Base-by-base conservation (phyloP, 352 stramenopile genomes). In the Phytophthora pluvialis region DNA sequence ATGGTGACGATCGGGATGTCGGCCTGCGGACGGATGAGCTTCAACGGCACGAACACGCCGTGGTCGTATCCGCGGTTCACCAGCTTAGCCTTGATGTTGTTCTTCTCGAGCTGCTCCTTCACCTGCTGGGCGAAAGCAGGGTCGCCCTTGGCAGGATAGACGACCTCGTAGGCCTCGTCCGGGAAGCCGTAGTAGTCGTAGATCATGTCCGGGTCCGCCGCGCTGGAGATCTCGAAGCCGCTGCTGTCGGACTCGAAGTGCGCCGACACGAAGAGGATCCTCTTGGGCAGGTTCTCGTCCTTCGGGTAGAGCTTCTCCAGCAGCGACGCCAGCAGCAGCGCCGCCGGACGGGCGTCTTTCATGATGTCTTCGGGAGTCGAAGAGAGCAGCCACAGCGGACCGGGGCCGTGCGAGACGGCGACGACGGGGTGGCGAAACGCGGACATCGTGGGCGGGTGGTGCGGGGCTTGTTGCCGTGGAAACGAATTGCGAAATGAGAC, bases 181-280 rank as follows among this genome's bases (percentile, higher is more conserved):
- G 90, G 87, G 69, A 98, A 98, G 8, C 85, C 86, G 52, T 83
- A 90, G 75, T 98, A 98, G 75, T 98, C 93, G 74, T 83, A 98
- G 44, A 96, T 66, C 51, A 98, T 77, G 7, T 70, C 51, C 3
- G 83, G 83, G 0, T 62, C 54, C 9, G 82, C 71, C 7, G 74
- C 52, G 25, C 77, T 83, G 40, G 77, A 82, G 58, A 87, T 89
- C 45, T 80, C 68, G 5, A 80, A 77, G 10, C 60, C 60, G 11
- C 42, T 54, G 25, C 49, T 61, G 13, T 75, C 54, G 5, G 62
- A 74, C 60, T 97, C 86, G 74, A 85, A 97, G 64, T 98, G 91
- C 33, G 89, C 91, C 16, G 81, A 91, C 8, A 97, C 62, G 15
- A 96, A 73, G 15, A 98, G 73, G 68, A 97, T 92, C 18, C 74